Base-by-base conservation (phyloP, 1,139 yeast species). In the Zygosaccharomyces pseudobailii region DNA sequence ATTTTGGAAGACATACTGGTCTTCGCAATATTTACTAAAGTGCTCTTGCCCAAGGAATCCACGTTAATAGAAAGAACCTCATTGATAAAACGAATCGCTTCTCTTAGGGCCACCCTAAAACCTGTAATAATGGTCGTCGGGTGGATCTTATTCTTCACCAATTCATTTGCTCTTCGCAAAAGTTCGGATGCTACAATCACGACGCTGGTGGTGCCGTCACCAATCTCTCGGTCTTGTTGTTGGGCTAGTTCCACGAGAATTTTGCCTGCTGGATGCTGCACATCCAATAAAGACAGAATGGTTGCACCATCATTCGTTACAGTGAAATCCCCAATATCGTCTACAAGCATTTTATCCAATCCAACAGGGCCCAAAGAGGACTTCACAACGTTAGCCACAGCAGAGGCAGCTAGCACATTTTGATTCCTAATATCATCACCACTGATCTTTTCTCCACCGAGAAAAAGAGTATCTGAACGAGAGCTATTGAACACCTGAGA, bases 261-360 rank as follows among this genome's bases (percentile, higher is more conserved):
- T 71, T 88, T 89, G 21, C 98, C 98, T 0, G 98, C 98, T 31
- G 99, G 99, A 67, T 94, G 99, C 70, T 94, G 97, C 46, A 94
- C 97, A 65, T 94, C 98, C 55, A 94, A 75, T 51, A 94, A 72
- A 8, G 92, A 78, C 55, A 94, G 75, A 57, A 94, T 94, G 6
- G 98, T 94, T 48, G 99, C 98, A 55, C 99, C 99, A 68, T 94
- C 99, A 66, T 94, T 94, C 45, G 99, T 94, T 46, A 94, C 97
- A 5, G 97, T 90, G 42, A 94, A 97, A 71, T 94, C 99, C 53
- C 98, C 98, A 71, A 94, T 94, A 66, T 94, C 98, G 69, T 94
- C 99, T 42, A 94, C 99, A 51, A 94, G 77, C 97, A 94, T 92
- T 73, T 94, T 94, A 71, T 94, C 99, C 49, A 94, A 76, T 22